A percentile compares a stretch with the other conserved stretches of the same genome.
Evolutionary conservation across 352 stramenopile species (phyloP).

Genomic region (Globisporangium heterothallicum): DNA sequence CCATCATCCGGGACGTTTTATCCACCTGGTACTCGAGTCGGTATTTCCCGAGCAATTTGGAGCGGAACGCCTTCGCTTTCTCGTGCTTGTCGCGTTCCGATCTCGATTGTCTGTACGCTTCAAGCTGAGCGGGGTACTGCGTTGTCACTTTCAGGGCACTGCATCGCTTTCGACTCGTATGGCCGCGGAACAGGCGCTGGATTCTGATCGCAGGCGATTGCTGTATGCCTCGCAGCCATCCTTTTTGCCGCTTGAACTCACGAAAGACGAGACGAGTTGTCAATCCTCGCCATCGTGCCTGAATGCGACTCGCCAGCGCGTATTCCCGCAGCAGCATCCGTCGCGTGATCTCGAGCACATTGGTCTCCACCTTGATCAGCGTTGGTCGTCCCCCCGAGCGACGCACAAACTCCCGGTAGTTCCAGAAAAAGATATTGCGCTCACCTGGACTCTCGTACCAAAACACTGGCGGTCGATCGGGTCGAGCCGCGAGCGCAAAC

Average conservation of each 20-base stretch:
- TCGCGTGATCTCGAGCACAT: slow-evolving; percentile 61
- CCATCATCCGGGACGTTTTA: slow-evolving; percentile 47
- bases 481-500: slow-evolving; percentile 25
- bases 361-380: slow-evolving; percentile 69
- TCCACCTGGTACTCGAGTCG: slow-evolving; percentile 42
- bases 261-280: slow-evolving; percentile 55
- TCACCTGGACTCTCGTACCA: slow-evolving; percentile 71
- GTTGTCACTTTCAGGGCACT: slow-evolving; percentile 31
- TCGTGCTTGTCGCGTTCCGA: slow-evolving; percentile 16
- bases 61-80: slow-evolving; percentile 28
- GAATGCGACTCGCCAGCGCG: slow-evolving; percentile 63
- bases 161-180: slow-evolving; percentile 30
- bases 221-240: slow-evolving; percentile 48
- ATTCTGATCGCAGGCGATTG: slow-evolving; percentile 70
- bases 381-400: slow-evolving; percentile 47
- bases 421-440: slow-evolving; percentile 56
- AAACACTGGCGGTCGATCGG: slow-evolving; percentile 52
- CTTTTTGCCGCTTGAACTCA: slow-evolving; percentile 61
- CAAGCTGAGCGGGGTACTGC: slow-evolving; percentile 37
- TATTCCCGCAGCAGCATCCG: slow-evolving; percentile 64
- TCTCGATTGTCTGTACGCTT: slow-evolving; percentile 35
- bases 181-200: slow-evolving; percentile 52
- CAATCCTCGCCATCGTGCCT: slow-evolving; percentile 54
- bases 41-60: slow-evolving; percentile 56
- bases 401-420: slow-evolving; percentile 76